Conservation (phyloP, 345 rosid species). For the Balakata baccata region DNA sequence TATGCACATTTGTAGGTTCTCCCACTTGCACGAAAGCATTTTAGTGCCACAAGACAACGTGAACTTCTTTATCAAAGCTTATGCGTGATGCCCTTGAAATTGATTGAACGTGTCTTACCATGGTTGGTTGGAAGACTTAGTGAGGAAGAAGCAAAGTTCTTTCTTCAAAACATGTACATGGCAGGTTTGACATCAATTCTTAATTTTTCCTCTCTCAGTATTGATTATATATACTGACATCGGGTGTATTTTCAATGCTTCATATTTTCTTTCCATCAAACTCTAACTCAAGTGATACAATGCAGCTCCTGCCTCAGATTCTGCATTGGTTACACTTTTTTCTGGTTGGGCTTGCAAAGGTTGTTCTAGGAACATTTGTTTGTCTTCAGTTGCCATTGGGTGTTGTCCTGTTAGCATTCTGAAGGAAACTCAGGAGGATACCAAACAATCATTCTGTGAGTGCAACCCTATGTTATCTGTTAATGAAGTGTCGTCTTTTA, state of each 20-base stretch:
- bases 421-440: conserved; percentile 23
- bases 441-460: conserved; percentile 18
- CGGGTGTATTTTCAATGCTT: background rate
- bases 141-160: conserved; percentile 47
- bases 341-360: conserved; percentile 65
- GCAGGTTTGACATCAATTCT: conserved; percentile 39
- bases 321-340: conserved; percentile 54
- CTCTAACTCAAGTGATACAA: conserved; percentile 24
- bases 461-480: conserved; percentile 20
- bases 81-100: conserved; percentile 59
- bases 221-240: conserved; percentile 1
- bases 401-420: conserved; percentile 41
- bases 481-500: conserved; percentile 21
- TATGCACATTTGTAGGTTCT: conserved; percentile 40
- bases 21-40: conserved; percentile 59
- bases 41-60: conserved; percentile 51
- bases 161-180: conserved; percentile 51
- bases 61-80: conserved; percentile 60
- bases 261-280: background rate
- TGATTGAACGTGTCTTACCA: conserved; percentile 57
- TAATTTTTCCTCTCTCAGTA: conserved; percentile 6
- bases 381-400: conserved; percentile 40
- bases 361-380: conserved; percentile 36
- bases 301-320: conserved; percentile 59
- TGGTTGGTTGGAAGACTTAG: conserved; percentile 54